Base-by-base conservation (phyloP, 2,329 filamentous ascomycete species). In the Knoxdaviesia proteae region DNA sequence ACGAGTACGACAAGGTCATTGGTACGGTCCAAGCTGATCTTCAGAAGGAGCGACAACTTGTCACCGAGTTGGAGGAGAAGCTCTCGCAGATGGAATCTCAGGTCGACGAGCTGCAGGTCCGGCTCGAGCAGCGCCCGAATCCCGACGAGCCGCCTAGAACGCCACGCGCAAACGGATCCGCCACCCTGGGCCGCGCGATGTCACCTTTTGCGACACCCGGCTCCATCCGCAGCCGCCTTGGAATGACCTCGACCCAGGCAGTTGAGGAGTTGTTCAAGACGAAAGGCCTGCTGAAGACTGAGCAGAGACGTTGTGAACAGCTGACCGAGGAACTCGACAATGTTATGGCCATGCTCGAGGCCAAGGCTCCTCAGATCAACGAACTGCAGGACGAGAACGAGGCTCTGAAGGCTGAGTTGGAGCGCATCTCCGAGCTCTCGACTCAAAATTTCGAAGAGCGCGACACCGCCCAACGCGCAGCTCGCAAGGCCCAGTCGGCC, bases 341-440 rank as follows among this genome's bases (percentile, higher is more conserved):
- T 46, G 83, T 94, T 64, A 74, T 94, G 45, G 71, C 77, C 35
- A 80, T 87, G 45, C 62, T 96, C 35, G 87, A 98, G 56, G 78
- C 78, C 30, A 87, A 83, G 56, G 77, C 80, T 31, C 90, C 90
- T 0, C 86, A 94, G 53, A 74, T 94, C 32, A 78, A 93, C 47
- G 87, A 96, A 50, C 64, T 93, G 11, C 77, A 82, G 40, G 70
- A 74, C 9, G 87, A 96, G 51, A 78, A 87, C 48, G 77, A 84
- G 42, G 76, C 81, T 33, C 69, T 96, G 2, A 76, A 87, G 45
- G 70, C 71, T 45, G 86, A 94, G 50, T 77, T 92, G 35, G 69
- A 83, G 34, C 80, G 90, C 48, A 84, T 88, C 68, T 93, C 87
- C 0, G 73, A 80, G 47, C 69, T 94, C 30, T 75, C 92, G 6